Percentiles rank a stretch among this genome's conserved stretches.
Evolutionary conservation across 1,284 basidiomycete species (phyloP).

Genomic region (Puccinia brachypodii): DNA sequence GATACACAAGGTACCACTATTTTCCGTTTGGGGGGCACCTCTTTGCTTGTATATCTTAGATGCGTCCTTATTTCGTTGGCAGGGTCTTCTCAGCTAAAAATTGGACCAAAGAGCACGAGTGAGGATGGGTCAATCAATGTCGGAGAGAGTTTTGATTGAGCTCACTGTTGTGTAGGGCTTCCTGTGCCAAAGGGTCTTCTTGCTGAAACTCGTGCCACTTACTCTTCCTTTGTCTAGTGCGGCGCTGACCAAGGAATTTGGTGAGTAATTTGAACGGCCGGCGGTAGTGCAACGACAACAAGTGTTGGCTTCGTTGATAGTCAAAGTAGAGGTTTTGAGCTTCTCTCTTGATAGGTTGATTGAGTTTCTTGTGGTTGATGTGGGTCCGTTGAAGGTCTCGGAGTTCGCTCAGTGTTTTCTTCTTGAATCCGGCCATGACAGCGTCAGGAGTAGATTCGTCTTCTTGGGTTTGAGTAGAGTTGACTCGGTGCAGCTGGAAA

Average conservation of each 20-base stretch:
- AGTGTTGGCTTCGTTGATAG: background rate
- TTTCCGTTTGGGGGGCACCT: background rate
- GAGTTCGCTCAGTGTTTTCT: background rate
- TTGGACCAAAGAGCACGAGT: too few relatives aligned
- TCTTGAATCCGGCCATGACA: background rate
- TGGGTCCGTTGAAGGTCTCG: background rate
- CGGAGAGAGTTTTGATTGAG: background rate
- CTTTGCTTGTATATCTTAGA: background rate
- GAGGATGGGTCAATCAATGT: background rate
- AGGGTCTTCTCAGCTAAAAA: background rate
- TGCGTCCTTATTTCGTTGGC: background rate
- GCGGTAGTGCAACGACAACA: background rate
- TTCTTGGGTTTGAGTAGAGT: background rate
- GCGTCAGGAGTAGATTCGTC: background rate
- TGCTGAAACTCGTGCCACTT: background rate
- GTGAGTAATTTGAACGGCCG: background rate
- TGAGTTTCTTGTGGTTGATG: background rate
- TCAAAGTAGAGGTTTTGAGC: background rate
- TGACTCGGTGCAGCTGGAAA: background rate
- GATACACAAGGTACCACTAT: background rate
- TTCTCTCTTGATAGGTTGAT: background rate
- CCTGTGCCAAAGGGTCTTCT: background rate
- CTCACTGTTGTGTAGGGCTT: background rate
- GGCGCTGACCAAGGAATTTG: conserved; percentile 9
- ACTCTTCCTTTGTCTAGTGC: background rate